Percentiles rank a stretch among this genome's conserved stretches.
Evolutionary conservation across 192 early-diverging fungal species (phyloP).

Genomic region (Gigaspora rosea): DNA sequence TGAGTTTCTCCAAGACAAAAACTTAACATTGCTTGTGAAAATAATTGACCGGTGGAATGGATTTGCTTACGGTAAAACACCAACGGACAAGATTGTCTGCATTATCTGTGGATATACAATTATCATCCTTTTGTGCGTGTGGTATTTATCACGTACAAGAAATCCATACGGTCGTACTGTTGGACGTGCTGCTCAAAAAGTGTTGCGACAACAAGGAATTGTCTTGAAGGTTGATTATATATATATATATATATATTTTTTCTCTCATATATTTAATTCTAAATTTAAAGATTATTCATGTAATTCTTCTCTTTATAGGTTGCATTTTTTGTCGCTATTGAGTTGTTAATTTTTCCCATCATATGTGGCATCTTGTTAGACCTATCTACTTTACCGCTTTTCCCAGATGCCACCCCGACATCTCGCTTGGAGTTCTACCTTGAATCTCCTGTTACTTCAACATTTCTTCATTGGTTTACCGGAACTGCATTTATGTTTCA

Average conservation of each 20-base stretch:
- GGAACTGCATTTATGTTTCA: conserved; percentile 95
- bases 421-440: conserved; percentile 63
- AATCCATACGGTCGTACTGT: conserved; percentile 48
- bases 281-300: neutral
- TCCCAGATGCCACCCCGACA: conserved; percentile 59
- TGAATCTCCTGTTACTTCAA: conserved; percentile 63
- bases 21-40: conserved; percentile 21
- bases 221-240: conserved; percentile 55
- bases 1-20: conserved; percentile 10
- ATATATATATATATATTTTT: conserved; percentile 16
- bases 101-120: conserved; percentile 65
- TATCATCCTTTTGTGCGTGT: conserved; percentile 49
- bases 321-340: conserved; percentile 82
- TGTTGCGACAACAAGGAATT: conserved; percentile 52
- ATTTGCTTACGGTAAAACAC: conserved; percentile 50
- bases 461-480: conserved; percentile 86
- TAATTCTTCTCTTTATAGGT: conserved; percentile 52
- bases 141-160: conserved; percentile 47
- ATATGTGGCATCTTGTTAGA: conserved; percentile 87
- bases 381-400: conserved; percentile 76
- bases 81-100: conserved; percentile 58
- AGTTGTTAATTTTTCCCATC: conserved; percentile 85
- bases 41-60: conserved; percentile 43
- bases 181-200: conserved; percentile 44
- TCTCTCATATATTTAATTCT: neutral